Base-by-base conservation (phyloP, 129 eudicot genomes). In the sunflower (Helianthus annuus) region DNA sequence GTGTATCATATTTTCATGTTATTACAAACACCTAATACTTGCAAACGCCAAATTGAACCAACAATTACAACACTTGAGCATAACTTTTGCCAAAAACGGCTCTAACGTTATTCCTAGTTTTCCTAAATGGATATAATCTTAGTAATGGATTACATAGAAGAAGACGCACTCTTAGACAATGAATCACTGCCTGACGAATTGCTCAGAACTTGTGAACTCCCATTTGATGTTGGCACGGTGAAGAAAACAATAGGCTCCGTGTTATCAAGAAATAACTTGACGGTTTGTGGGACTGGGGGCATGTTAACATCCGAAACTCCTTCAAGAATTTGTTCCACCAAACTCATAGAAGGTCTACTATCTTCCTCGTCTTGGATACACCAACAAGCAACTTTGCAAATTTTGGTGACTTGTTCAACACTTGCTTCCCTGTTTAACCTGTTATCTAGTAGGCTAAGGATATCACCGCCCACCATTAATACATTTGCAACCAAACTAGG, bases 341-440 rank as follows among this genome's bases (percentile, higher is more conserved):
- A 85, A 29, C 96, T 83, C 96, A 86, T 88, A 3, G 88, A 51
- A 19, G 96, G 96, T 77, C 97, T 85, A 9, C 27, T 51, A 17
- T 64, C 66, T 77, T 88, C 97, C 51, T 88, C 90, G 11, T 88
- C 88, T 74, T 91, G 92, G n/a, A 86, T 82, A 77, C 97, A 91
- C 97, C 97, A 91, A 65, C 85, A 91, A 8, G 92, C 96, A 40
- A 88, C 77, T 79, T 84, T 86, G 11, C 84, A 78, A 9, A 88
- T 40, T 78, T 76, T 88, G 22, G 38, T 72, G 16, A 91, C 83
- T 75, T 91, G 85, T 32, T 81, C 89, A 14, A 14, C 73, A 34
- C 76, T 78, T 0, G 88, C 97, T 24, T 61, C 66, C 64, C 79
- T 73, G 6, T 86, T 83, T 83, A 91, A 69, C 38, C 76, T 59